These are phyloP conservation scores for Blastocystis sp. DNA, from an alignment of 352 stramenopile species.

Conservation along the genomic window DNA sequence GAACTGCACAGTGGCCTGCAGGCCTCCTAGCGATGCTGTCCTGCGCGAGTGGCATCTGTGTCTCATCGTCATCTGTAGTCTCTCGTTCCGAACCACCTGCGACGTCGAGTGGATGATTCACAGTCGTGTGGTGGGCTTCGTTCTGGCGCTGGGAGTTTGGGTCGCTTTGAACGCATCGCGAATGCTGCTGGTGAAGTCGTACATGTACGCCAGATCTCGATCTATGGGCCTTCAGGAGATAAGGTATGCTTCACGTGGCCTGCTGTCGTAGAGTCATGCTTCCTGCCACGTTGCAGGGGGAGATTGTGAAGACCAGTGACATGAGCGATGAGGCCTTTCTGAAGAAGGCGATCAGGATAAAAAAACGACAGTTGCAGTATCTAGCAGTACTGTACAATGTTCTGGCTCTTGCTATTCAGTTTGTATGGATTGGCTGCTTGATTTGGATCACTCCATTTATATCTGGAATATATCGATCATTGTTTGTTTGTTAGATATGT, in stretches of 20 bases:
- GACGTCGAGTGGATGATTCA: not conserved
- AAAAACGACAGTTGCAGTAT: not conserved
- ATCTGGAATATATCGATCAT: not conserved
- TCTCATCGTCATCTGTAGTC: not conserved
- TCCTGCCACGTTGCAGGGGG: not conserved
- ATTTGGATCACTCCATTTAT: not conserved
- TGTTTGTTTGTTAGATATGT: not conserved
- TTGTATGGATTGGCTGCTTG: not conserved
- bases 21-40: not conserved
- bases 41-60: not conserved
- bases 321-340: not conserved
- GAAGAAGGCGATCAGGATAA: not conserved
- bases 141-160: not conserved
- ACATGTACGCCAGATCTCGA: not conserved
- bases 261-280: not conserved
- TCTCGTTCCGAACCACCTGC: not conserved
- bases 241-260: not conserved
- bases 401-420: not conserved
- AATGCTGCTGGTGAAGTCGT: not conserved
- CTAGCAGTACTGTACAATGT: not conserved
- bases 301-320: not conserved
- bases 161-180: conserved; percentile 8
- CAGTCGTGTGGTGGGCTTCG: not conserved
- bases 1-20: not conserved
- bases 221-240: not conserved